Evolutionary conservation across 1,139 yeast species (phyloP).

Genomic region (Keqinozyma sinolaborantium): DNA sequence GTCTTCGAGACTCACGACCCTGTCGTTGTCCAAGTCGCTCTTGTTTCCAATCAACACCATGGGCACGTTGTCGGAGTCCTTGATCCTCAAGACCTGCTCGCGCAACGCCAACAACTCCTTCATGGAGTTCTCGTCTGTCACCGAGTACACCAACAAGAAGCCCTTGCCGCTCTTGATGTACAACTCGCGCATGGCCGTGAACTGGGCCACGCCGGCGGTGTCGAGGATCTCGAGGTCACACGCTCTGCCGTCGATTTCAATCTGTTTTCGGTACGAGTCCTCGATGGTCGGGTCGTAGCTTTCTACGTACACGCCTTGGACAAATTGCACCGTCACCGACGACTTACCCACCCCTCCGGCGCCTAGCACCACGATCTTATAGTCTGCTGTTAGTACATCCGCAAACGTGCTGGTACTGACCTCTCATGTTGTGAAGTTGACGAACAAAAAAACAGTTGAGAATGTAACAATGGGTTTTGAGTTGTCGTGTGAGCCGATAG

Average conservation of each 20-base stretch:
- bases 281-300: conserved; percentile 51
- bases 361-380: conserved; percentile 48
- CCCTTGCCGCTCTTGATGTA: conserved; percentile 88
- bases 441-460: background rate
- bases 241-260: conserved; percentile 87
- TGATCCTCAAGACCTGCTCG: conserved; percentile 86
- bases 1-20: conserved; percentile 75
- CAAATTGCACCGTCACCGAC: conserved; percentile 49
- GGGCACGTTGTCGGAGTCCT: conserved; percentile 74
- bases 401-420: background rate
- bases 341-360: conserved; percentile 55
- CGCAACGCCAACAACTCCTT: conserved; percentile 78
- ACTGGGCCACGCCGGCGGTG: conserved; percentile 52
- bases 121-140: conserved; percentile 82
- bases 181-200: conserved; percentile 58
- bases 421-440: background rate
- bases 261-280: conserved; percentile 85
- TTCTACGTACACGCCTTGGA: conserved; percentile 50
- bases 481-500: too few species aligned
- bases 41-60: conserved; percentile 89
- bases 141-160: conserved; percentile 81
- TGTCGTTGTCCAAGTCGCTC: conserved; percentile 72
- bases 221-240: conserved; percentile 71
- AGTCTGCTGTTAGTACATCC: conserved; percentile 22
- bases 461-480: background rate